Evolutionary conservation across 1,284 basidiomycete genomes (phyloP).

Genomic region (Lentinus polychrous): DNA sequence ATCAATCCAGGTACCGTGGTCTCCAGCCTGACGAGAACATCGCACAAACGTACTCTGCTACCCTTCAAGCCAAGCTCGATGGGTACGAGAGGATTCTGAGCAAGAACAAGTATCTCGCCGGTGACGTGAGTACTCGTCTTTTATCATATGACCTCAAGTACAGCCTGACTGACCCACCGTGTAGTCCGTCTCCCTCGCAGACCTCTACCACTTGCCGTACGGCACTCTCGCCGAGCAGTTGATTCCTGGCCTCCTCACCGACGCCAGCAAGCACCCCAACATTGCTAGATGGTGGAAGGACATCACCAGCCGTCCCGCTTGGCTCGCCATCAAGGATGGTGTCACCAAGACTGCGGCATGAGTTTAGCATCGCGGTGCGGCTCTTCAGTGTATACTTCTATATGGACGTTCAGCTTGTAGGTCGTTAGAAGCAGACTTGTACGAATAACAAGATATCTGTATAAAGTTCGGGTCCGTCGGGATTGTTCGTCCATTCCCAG

Average conservation of each 20-base stretch:
- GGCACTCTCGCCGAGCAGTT: slow-evolving; percentile 15
- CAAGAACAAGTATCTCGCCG: slow-evolving; percentile 7
- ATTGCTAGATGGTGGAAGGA: slow-evolving; percentile 31
- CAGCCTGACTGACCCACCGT: background rate
- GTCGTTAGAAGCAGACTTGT: no score
- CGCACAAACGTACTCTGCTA: background rate
- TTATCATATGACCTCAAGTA: background rate
- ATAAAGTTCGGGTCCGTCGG: no score
- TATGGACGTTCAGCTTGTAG: no score
- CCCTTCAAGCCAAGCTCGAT: slow-evolving; percentile 1
- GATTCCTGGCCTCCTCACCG: slow-evolving; percentile 17
- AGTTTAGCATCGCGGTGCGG: background rate
- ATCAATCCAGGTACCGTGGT: background rate
- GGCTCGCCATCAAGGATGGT: slow-evolving; percentile 27
- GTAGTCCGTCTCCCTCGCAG: slow-evolving; percentile 1
- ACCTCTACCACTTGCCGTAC: slow-evolving; percentile 1
- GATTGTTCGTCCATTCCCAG: no score
- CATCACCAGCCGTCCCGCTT: slow-evolving; percentile 27
- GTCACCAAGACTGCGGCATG: slow-evolving; percentile 7
- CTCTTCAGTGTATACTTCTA: no score
- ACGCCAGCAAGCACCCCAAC: slow-evolving; percentile 21
- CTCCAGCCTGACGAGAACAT: background rate
- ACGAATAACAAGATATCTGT: no score
- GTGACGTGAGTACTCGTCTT: slow-evolving; percentile 3
- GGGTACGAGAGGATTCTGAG: slow-evolving; percentile 2